Evolutionary conservation across 202 grass and related monocot species (phyloP).

Genomic region (Eragrostis tef): DNA sequence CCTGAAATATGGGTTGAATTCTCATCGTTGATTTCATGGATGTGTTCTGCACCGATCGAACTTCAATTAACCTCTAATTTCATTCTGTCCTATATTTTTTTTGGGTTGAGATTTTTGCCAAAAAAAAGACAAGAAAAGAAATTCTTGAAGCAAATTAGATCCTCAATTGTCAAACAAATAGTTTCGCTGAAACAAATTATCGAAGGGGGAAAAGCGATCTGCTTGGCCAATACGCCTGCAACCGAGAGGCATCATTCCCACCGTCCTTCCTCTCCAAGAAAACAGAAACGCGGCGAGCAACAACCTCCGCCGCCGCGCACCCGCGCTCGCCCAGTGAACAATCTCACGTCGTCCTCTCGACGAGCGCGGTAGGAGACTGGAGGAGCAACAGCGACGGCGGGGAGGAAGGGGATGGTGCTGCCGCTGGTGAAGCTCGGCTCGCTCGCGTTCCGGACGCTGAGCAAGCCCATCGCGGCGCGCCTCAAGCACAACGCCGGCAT

Average conservation of each 20-base stretch:
- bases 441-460: slow-evolving; percentile 76
- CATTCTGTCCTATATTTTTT: no score
- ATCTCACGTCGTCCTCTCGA: slow-evolving; percentile 11
- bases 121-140: no score
- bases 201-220: neutral
- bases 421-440: slow-evolving; percentile 76
- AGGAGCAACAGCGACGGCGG: neutral
- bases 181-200: neutral
- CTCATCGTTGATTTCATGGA: neutral
- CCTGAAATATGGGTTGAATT: neutral
- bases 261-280: slow-evolving; percentile 78
- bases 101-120: no score
- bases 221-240: slow-evolving; percentile 41
- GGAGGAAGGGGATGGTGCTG: slow-evolving; percentile 59
- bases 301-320: slow-evolving; percentile 48
- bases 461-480: slow-evolving; percentile 82
- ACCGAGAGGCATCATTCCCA: slow-evolving; percentile 9
- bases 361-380: slow-evolving; percentile 10
- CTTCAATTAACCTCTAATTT: neutral
- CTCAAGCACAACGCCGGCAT: slow-evolving; percentile 80
- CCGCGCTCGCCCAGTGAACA: slow-evolving; percentile 12
- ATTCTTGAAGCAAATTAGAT: neutral
- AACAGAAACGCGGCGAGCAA: slow-evolving; percentile 43
- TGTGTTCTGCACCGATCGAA: neutral
- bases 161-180: neutral